Conservation (phyloP, 352 stramenopile genomes). For the Saprolegnia diclina region DNA sequence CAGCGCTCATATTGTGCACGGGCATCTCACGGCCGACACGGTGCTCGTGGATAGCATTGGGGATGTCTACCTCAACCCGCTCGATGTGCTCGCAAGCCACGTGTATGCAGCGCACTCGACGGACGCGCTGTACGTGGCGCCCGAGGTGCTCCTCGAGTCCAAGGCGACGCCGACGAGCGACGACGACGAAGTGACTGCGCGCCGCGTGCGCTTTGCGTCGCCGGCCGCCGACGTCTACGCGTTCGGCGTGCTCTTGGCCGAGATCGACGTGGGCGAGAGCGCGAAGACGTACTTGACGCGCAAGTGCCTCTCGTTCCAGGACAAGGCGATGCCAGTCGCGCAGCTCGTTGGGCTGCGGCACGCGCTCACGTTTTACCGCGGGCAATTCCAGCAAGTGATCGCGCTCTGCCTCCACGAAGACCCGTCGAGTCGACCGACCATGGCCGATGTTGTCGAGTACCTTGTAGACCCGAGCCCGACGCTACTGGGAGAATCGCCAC, state of each 20-base stretch:
- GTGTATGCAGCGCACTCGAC: constrained; percentile 7
- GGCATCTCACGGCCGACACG: background rate
- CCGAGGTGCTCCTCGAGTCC: background rate
- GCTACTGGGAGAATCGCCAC: background rate
- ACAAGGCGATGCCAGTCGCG: constrained; percentile 7
- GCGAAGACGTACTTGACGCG: constrained; percentile 4
- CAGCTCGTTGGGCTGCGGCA: constrained; percentile 12
- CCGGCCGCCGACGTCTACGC: constrained; percentile 19
- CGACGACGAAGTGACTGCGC: background rate
- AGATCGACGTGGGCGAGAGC: constrained; percentile 21
- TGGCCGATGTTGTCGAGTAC: background rate
- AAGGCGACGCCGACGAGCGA: background rate
- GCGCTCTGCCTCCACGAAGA: constrained; percentile 9
- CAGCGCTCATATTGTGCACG: background rate
- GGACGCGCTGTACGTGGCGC: constrained; percentile 17
- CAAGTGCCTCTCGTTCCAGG: background rate
- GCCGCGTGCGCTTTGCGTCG: constrained; percentile 2
- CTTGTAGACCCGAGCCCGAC: background rate
- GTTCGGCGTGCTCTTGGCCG: constrained; percentile 17
- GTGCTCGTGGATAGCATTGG: background rate
- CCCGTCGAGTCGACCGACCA: constrained; percentile 6
- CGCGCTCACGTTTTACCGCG: constrained; percentile 17
- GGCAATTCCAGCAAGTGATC: constrained; percentile 3
- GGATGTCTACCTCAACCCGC: background rate
- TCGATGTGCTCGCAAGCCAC: constrained; percentile 10